Conservation (phyloP, 2,329 filamentous ascomycete genomes). For the Ophiosphaerella herpotricha region DNA sequence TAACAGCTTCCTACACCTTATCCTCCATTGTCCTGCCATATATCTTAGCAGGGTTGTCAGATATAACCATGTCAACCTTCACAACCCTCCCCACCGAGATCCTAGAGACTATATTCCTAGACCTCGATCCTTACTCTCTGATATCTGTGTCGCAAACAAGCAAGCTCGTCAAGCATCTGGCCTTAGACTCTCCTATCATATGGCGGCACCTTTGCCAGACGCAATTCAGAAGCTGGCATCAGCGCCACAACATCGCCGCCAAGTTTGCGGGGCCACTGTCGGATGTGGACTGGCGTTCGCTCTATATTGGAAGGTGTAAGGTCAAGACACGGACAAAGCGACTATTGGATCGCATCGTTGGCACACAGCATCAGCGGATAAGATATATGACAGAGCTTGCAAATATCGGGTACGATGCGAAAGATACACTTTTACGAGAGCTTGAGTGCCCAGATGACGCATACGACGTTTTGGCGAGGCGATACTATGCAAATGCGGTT, state of each 20-base stretch:
- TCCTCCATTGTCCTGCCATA: not conserved
- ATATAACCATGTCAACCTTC: conserved; percentile 21
- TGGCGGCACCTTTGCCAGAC: conserved; percentile 77
- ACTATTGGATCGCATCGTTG: conserved; percentile 69
- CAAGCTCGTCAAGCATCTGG: conserved; percentile 66
- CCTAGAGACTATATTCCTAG: conserved; percentile 75
- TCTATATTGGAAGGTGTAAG: conserved; percentile 44
- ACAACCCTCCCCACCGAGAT: conserved; percentile 77
- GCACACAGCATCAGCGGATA: conserved; percentile 71
- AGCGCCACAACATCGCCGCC: conserved; percentile 41
- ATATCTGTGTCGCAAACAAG: conserved; percentile 63
- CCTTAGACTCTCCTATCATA: conserved; percentile 72
- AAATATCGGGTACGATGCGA: conserved; percentile 79
- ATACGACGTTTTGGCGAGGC: conserved; percentile 77
- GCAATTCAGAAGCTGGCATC: conserved; percentile 76
- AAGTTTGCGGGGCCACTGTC: conserved; percentile 53
- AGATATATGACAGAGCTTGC: conserved; percentile 73
- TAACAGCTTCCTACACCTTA: not conserved
- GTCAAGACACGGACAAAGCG: conserved; percentile 41
- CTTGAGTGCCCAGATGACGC: conserved; percentile 61
- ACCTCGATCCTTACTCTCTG: conserved; percentile 58
- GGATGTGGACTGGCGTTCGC: conserved; percentile 72
- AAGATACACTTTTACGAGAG: conserved; percentile 78
- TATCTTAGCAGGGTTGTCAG: not conserved
- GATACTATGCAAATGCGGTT: conserved; percentile 74